These are phyloP conservation scores for Strigomonas galati DNA, from an alignment of 208 protist genomes.

Conservation along the genomic window DNA sequence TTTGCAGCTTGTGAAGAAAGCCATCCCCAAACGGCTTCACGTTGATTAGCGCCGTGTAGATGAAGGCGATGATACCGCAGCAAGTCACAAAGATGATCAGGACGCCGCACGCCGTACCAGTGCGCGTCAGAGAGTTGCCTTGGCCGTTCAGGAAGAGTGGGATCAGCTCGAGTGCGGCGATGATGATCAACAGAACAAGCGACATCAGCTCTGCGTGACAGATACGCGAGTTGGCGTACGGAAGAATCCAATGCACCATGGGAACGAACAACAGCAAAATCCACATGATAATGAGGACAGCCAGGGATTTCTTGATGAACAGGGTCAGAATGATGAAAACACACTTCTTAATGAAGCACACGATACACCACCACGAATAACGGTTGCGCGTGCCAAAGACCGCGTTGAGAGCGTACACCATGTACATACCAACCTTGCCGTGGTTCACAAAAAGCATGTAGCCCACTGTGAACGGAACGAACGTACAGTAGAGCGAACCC, in stretches of 20 bases:
- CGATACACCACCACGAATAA: constrained; percentile 25
- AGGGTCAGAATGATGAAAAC: constrained; percentile 14
- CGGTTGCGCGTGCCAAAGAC: constrained; percentile 12
- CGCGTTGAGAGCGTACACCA: background rate
- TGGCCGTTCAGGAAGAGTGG: constrained; percentile 20
- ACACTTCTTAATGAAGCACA: constrained; percentile 18
- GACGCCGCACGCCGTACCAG: constrained; percentile 14
- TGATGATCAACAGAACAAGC: constrained; percentile 14
- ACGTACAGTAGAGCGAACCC: constrained; percentile 19
- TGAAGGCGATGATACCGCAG: constrained; percentile 4
- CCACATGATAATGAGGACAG: constrained; percentile 19
- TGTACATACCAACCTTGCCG: constrained; percentile 2
- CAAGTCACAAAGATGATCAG: constrained; percentile 22
- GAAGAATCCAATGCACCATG: constrained; percentile 17
- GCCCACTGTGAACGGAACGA: constrained; percentile 18
- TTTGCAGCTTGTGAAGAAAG: background rate
- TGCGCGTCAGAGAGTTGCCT: background rate
- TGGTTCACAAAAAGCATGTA: constrained; percentile 8
- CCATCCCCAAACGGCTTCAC: constrained; percentile 7
- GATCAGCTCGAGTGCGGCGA: constrained; percentile 26
- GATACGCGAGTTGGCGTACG: constrained; percentile 14
- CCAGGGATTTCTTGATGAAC: constrained; percentile 16
- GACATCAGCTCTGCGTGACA: constrained; percentile 19
- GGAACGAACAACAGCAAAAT: constrained; percentile 6
- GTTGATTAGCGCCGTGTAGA: constrained; percentile 15